Percentiles rank a stretch among this genome's conserved stretches.
These are phyloP conservation scores for Cytospora piceicola DNA, from an alignment of 2,329 filamentous ascomycete genomes.

Conservation along the genomic window DNA sequence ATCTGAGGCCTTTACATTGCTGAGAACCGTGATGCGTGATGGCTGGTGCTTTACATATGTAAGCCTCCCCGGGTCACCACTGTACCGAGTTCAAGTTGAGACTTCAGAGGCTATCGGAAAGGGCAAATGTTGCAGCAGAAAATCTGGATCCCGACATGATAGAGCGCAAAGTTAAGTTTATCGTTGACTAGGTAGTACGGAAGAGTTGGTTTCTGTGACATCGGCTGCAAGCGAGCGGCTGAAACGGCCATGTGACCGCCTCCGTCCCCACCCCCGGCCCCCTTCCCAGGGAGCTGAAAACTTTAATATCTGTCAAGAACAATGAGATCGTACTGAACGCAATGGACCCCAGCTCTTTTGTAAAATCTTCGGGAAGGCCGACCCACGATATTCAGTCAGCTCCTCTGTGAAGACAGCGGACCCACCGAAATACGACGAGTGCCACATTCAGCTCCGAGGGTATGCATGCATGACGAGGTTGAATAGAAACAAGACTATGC, in stretches of 20 bases:
- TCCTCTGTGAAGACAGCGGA: conserved; percentile 38
- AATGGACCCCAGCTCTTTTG: background rate
- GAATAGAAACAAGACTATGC: background rate
- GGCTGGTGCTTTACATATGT: too few relatives aligned
- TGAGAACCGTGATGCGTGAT: too few relatives aligned
- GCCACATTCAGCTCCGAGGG: background rate
- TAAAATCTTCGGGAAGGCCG: background rate
- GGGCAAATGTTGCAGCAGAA: too few relatives aligned
- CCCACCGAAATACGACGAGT: background rate
- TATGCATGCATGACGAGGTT: background rate
- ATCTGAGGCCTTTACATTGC: too few relatives aligned
- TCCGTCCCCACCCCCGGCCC: too few relatives aligned
- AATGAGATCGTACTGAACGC: background rate
- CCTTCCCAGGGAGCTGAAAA: too few relatives aligned
- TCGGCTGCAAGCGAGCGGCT: background rate
- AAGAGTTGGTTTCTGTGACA: background rate
- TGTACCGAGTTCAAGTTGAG: too few relatives aligned
- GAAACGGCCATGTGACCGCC: background rate
- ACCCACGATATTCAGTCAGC: conserved; percentile 29
- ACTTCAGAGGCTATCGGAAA: too few relatives aligned
- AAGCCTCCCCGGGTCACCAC: too few relatives aligned
- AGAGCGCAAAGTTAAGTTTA: too few relatives aligned
- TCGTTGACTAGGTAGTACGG: background rate
- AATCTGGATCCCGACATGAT: too few relatives aligned
- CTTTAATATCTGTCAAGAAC: background rate